Conservation (phyloP, 176 grass and related monocot species). For the Musa acuminata region DNA sequence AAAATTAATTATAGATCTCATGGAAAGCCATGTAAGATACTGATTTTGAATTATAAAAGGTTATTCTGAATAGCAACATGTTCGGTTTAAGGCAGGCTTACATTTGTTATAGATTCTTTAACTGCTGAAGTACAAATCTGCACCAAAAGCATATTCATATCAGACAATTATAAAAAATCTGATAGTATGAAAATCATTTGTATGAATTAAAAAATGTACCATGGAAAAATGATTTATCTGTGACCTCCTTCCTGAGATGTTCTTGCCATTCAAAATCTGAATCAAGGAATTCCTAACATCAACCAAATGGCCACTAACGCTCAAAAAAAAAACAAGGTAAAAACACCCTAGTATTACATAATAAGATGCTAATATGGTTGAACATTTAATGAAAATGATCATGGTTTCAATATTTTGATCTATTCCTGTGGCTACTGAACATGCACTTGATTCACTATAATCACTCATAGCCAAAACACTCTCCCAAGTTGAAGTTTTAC, state of each 20-base stretch:
- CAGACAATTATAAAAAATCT: neutral
- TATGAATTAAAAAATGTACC: conserved; percentile 29
- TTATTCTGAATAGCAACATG: conserved; percentile 10
- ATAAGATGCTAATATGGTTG: too few species aligned
- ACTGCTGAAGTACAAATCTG: conserved; percentile 92
- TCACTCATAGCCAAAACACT: too few species aligned
- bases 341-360: neutral
- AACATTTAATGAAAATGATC: neutral
- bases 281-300: neutral
- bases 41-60: conserved; percentile 12
- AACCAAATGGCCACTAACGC: neutral
- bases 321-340: neutral
- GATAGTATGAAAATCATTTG: neutral
- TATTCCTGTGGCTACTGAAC: too few species aligned
- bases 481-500: too few species aligned
- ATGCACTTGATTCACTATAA: too few species aligned
- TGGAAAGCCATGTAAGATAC: neutral
- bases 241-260: conserved; percentile 33
- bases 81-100: conserved; percentile 29
- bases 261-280: conserved; percentile 46
- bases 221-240: conserved; percentile 40
- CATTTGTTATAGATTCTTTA: conserved; percentile 81
- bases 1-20: neutral
- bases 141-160: conserved; percentile 17
- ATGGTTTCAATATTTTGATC: neutral